A percentile compares a stretch with the other conserved stretches of the same genome.
These are phyloP conservation scores for Sporothrix brunneoviolacea DNA, from an alignment of 2,329 filamentous ascomycete genomes.

Conservation along the genomic window DNA sequence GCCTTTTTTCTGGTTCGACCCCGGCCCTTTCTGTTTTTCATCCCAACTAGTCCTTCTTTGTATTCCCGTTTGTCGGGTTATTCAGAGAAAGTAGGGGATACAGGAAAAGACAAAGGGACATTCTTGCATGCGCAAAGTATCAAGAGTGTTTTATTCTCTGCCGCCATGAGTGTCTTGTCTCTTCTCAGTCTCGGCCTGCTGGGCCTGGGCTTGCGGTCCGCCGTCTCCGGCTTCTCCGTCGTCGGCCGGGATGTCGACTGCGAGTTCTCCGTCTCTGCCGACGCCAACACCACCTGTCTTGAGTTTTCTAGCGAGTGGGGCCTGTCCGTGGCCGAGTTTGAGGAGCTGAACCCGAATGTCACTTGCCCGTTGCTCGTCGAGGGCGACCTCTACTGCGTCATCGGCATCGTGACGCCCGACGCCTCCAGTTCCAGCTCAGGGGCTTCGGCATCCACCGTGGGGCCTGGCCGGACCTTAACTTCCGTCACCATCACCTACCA, in stretches of 20 bases:
- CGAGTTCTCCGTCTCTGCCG: constrained; percentile 1
- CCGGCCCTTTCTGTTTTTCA: too few species aligned
- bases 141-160: too few species aligned
- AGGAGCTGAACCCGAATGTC: constrained; percentile 16
- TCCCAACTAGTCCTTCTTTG: too few species aligned
- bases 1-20: too few species aligned
- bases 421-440: neutral
- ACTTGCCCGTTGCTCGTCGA: constrained; percentile 12
- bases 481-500: neutral
- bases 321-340: constrained; percentile 10
- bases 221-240: neutral
- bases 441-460: neutral
- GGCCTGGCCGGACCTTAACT: neutral
- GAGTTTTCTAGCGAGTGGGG: constrained; percentile 16
- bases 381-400: constrained; percentile 14
- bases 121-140: too few species aligned
- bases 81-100: too few species aligned
- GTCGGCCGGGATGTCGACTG: constrained; percentile 9
- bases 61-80: too few species aligned
- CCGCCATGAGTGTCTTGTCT: neutral
- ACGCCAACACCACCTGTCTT: constrained; percentile 12
- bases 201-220: neutral
- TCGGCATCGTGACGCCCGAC: constrained; percentile 4
- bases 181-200: neutral
- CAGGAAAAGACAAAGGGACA: too few species aligned